Conservation (phyloP, 1,284 basidiomycete species). For the Clitocybe nebularis region DNA sequence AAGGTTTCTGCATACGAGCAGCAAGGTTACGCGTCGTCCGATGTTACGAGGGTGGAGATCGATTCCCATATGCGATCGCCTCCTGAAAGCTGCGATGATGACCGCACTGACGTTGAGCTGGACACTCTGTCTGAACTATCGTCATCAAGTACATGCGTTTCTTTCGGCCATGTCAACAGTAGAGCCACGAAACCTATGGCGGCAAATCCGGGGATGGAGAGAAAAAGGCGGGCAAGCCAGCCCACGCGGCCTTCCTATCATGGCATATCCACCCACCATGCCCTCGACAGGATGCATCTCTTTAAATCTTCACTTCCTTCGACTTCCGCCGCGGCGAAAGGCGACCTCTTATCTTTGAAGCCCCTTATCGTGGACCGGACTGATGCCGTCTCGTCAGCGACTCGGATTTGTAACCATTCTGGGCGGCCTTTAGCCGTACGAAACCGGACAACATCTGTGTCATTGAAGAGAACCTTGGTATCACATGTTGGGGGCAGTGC, state of each 20-base stretch:
- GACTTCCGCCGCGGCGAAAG: not conserved
- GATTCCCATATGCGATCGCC: not conserved
- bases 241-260: not conserved
- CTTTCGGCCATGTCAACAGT: constrained; percentile 8
- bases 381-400: constrained; percentile 4
- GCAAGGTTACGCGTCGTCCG: constrained; percentile 7
- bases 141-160: constrained; percentile 19
- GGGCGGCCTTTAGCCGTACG: constrained; percentile 13
- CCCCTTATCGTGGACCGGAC: constrained; percentile 3
- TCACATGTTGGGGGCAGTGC: not conserved
- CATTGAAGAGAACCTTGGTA: constrained; percentile 1
- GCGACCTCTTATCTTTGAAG: constrained; percentile 1
- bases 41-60: constrained; percentile 9
- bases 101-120: constrained; percentile 12
- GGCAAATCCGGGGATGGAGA: not conserved
- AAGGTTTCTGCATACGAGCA: constrained; percentile 11
- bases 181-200: not conserved
- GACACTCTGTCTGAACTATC: constrained; percentile 17
- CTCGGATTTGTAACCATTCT: constrained; percentile 12
- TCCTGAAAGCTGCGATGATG: constrained; percentile 5
- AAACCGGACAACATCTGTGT: constrained; percentile 14
- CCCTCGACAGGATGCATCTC: not conserved
- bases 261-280: not conserved
- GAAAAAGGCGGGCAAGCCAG: constrained; percentile 10
- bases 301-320: not conserved